Base-by-base conservation (phyloP, 257 asterid genomes). In the Gentiana dahurica region DNA sequence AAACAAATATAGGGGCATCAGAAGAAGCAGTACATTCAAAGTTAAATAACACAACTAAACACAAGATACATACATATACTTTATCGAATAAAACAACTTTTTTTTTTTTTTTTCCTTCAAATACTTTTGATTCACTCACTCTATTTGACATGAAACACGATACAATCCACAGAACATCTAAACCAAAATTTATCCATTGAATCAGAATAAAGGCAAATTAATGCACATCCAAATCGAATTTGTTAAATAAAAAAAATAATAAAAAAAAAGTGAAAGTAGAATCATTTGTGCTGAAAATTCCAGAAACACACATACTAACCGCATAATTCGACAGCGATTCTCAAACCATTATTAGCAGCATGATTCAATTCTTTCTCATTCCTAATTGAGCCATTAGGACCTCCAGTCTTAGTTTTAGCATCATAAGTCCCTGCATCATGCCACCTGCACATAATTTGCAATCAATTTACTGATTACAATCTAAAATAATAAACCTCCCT, bases 391-490 rank as follows among this genome's bases (percentile, higher is more conserved):
- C 95, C 98, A 79, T 90, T 68, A 43, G 98, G 95, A 53, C 98
- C 98, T 65, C 98, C 96, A 1, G 83, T 79, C 67, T 77, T 81
- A 4, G 89, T 75, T 63, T 72, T 76, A 5, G 86, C 95, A 69
- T 90, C 96, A 57, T 79, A 87, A 35, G 92, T 87, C 34, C 98
- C 98, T 34, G 95, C 98, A 58, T 87, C 96, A 51, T 90, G 98
- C 96, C 96, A 87, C 79, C 98, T 90, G 68, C 77, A 76, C 54
- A 32, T n/a, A 46, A 51, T 49, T 1, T 24, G 0, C 15, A 41
- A 4, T 49, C 5, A 44, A 24, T 2, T 24, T 24, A 62, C 32
- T 4, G 6, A 43, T 6, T 1, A 34, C 13, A 24, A 24, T 24
- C 10, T 4, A 36, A 50, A 45, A 3, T 7, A 12, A 36, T 11